Evolutionary conservation across 257 asterid species (phyloP), one percentile per base, ranked within the genome.

Genomic region (Buddleja alternifolia): DNA sequence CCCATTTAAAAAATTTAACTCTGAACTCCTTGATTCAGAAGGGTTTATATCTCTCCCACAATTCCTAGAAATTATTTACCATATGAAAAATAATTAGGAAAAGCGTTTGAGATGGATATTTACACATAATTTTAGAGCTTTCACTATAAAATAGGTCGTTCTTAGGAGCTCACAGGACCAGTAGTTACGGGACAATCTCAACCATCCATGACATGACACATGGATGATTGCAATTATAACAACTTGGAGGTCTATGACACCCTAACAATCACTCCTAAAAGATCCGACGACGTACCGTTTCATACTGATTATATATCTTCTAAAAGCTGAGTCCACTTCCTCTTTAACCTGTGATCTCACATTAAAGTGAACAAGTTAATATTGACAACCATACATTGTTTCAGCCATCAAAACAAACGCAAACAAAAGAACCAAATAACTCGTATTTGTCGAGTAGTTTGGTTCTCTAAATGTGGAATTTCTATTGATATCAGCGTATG

Each of bases 261-360:
- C 5, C 5, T 29, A 29, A 29, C 3, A 29, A 29, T 29, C 34
- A 29, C 34, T 29, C 2, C 34, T 29, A 8, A 4, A 19, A 57
- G 24, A 29, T 4, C 61, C 10, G 29, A 46, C 15, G 40, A 15
- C 84, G 44, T 82, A 88, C 96, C 89, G 55, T 72, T 78, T 81
- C 66, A 78, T 67, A 61, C 72, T 73, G 72, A 77, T 69, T 70
- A 82, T 19, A 59, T 88, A 82, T 67, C 79, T 88, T 57, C 73
- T 74, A 63, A 88, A 78, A 5, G 96, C 96, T 39, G 75, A 59
- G 60, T 88, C 91, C 69, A 88, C 85, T 81, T 88, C 96, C 85
- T 88, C 96, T 72, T 81, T 88, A 23, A 88, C 93, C 93, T 86
- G 83, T 54, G 32, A 72, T 44, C 37, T 57, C 67, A 71, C 32